Evolutionary conservation across 192 early-diverging fungal species (phyloP).

Genomic region (Helicostylum pulchrum): DNA sequence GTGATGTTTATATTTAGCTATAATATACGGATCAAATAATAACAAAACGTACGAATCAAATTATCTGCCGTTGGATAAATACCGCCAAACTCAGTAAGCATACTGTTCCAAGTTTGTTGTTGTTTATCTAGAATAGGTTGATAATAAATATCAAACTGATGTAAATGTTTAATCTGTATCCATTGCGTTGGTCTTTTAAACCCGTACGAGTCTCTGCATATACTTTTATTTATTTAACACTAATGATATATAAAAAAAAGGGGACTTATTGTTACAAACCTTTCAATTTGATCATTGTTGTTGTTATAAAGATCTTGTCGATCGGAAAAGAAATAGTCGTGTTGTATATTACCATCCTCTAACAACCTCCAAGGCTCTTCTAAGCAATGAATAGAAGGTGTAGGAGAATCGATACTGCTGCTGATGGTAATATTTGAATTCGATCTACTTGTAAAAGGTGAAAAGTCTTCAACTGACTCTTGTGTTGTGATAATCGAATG

Average conservation of each 20-base stretch:
- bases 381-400: not conserved
- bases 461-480: conserved; percentile 11
- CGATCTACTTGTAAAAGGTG: conserved; percentile 6
- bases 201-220: conserved; percentile 51
- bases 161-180: conserved; percentile 44
- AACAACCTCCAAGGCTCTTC: conserved; percentile 8
- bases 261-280: not conserved
- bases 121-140: conserved; percentile 44
- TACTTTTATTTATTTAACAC: not conserved
- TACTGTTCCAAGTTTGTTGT: conserved; percentile 43
- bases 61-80: too few species aligned
- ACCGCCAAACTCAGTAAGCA: conserved; percentile 29
- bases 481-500: not conserved
- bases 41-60: too few species aligned
- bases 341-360: not conserved
- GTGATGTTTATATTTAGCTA: too few species aligned
- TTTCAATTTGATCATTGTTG: conserved; percentile 7
- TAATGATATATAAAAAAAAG: not conserved
- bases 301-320: conserved; percentile 3
- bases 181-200: conserved; percentile 52
- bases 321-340: conserved; percentile 8
- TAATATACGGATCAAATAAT: too few species aligned
- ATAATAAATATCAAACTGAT: conserved; percentile 47
- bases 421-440: conserved; percentile 8
- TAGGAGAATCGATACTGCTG: not conserved